Evolutionary conservation across 2,329 filamentous ascomycete genomes (phyloP), one percentile per base, ranked within the genome.

Genomic region (Oidium heveae): DNA sequence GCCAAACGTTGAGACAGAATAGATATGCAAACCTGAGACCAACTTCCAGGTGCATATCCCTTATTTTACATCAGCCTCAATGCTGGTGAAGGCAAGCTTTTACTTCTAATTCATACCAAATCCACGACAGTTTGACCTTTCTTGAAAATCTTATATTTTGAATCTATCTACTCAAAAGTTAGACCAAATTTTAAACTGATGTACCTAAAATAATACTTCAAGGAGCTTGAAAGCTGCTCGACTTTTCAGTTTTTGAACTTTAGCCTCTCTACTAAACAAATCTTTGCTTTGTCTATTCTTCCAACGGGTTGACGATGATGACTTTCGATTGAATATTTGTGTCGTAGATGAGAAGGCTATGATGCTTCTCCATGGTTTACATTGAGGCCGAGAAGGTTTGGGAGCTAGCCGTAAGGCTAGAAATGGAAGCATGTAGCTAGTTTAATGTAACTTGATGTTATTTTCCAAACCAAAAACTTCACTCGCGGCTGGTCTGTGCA

Each of bases 211-310:
- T 43, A 53, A 34, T 64, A 86, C 86, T 72, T 95, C 84, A 18
- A 95, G 68, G 10, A 98, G 71, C 68, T 98, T 98, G 67, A 91
- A 95, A 0, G 88, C 91, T 28, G 91, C 91, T 58, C 91, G 79
- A 62, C 86, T 93, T 68, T 89, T 95, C 56, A 95, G 70, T 0
- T 82, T 82, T 60, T 84, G 75, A 1, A 93, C 79, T 63, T 79
- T 83, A 49, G 91, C 88, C 61, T 84, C 77, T 55, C 76, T 77
- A 0, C 82, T 76, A 65, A 79, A 94, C 18, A 68, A 68, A 68
- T 98, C 91, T 43, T 68, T 74, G 41, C 71, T 71, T 64, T 95
- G 88, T 20, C 91, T 81, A 54, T 75, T 74, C 66, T 86, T 86
- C 91, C 91, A 98, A 67, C 79, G 72, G 53, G 76, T 84, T 1